Conservation (phyloP, 768 basidiomycete species). For the Russula vinacea region DNA sequence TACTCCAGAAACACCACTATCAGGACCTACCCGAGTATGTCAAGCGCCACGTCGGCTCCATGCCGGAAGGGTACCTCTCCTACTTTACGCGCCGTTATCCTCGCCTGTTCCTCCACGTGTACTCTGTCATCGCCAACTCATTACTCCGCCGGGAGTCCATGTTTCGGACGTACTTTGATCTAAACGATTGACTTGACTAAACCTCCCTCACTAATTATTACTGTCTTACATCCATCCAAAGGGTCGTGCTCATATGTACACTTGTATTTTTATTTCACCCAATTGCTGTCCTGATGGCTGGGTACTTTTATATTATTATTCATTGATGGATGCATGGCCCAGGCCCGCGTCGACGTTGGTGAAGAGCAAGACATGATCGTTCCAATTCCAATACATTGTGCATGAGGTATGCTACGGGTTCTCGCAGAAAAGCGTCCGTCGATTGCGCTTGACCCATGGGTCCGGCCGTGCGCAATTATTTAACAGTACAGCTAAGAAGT, state of each 20-base stretch:
- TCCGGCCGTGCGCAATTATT: background rate
- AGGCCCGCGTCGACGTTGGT: background rate
- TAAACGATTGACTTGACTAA: slow-evolving; percentile 45
- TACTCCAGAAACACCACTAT: slow-evolving; percentile 86
- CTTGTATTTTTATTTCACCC: slow-evolving; percentile 32
- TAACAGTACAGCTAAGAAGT: background rate
- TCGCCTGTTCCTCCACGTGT: slow-evolving; percentile 85
- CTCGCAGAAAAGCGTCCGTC: slow-evolving; percentile 11
- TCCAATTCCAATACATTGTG: slow-evolving; percentile 10
- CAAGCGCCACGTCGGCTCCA: slow-evolving; percentile 80
- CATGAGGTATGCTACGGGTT: slow-evolving; percentile 3
- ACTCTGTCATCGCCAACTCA: slow-evolving; percentile 71
- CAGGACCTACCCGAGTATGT: slow-evolving; percentile 94
- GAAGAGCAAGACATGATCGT: background rate
- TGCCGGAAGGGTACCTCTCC: slow-evolving; percentile 87
- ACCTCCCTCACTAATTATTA: slow-evolving; percentile 6
- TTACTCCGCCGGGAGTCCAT: slow-evolving; percentile 79
- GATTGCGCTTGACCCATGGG: slow-evolving; percentile 12
- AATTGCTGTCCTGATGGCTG: background rate
- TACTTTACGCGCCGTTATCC: slow-evolving; percentile 97
- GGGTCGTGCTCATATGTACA: slow-evolving; percentile 12
- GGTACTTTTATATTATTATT: slow-evolving; percentile 18
- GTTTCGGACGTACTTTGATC: slow-evolving; percentile 87
- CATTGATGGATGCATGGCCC: background rate
- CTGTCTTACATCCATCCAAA: background rate